Evolutionary conservation across 805 yeast species (phyloP), one percentile per base, ranked within the genome.

Genomic region (Clavispora asparagi): DNA sequence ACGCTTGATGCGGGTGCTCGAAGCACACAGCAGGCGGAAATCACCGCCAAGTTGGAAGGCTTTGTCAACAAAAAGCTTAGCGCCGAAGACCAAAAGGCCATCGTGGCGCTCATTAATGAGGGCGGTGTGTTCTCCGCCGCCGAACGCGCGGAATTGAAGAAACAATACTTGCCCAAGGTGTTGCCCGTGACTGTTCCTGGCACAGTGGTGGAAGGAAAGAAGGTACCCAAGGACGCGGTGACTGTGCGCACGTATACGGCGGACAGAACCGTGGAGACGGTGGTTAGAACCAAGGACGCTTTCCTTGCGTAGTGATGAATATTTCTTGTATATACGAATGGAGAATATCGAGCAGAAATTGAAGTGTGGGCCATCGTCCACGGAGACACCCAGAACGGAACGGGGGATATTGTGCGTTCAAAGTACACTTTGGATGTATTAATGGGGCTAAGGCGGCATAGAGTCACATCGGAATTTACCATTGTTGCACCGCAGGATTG

Each of bases 211-310:
- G 64, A 60, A 33, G 68, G 73, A n/a, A 66, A 64, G 48, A 78
- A 78, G 48, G 57, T 58, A 36, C 71, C 73, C 39, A 81, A 81
- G 57, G 73, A 75, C 23, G 73, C 78, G 16, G 63, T 72, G 35
- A 70, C 77, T 12, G 70, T 77, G 45, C 76, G 77, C 54, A 76
- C 82, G 47, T 87, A 83, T 77, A 78, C 81, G 45, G 73, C 67
- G 19, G 72, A 72, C 40, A 71, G 79, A 52, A 70, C 63, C 48
- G 70, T 83, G 33, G 82, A 79, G 49, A 66, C 73, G 7, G 68
- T 83, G 48, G 71, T 76, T 45, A 78, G 85, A 65, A 68, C 79
- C 28, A 77, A 73, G 54, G 75, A 70, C 28, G 81, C 82, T 9
- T 79, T 78, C 43, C 50, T 44, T 39, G 52, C 43, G 17, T 49